Percentiles rank a stretch among this genome's conserved stretches.
Conservation (phyloP, 345 rosid genomes). For the Brassica rapa region DNA sequence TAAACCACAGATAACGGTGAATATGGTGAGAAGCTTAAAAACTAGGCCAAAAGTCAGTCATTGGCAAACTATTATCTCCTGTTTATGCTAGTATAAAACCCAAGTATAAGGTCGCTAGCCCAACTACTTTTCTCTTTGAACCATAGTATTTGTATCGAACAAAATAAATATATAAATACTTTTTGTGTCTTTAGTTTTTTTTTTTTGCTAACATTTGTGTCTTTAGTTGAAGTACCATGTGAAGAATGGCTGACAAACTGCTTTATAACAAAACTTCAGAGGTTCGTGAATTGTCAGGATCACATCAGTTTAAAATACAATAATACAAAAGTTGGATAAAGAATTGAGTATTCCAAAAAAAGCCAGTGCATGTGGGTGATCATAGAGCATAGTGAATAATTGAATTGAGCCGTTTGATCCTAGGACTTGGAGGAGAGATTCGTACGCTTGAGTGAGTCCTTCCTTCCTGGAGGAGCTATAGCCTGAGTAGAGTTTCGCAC, state of each 20-base stretch:
- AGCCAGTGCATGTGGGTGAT: constrained; percentile 39
- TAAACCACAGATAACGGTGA: background rate
- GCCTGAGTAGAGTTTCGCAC: constrained; percentile 23
- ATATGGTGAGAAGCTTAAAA: background rate
- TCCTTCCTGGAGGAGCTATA: constrained; percentile 1
- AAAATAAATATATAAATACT: background rate
- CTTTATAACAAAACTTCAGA: constrained; percentile 30
- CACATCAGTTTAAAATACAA: constrained; percentile 30
- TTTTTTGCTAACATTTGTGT: no score
- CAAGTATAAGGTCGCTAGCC: constrained; percentile 21
- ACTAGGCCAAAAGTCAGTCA: background rate
- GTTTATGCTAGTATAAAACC: constrained; percentile 1
- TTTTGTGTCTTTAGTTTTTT: constrained; percentile 30
- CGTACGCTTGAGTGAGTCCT: constrained; percentile 28
- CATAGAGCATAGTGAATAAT: constrained; percentile 33
- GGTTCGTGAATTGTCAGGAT: constrained; percentile 39
- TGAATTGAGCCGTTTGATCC: constrained; percentile 35
- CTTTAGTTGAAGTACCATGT: constrained; percentile 30
- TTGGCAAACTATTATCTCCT: background rate
- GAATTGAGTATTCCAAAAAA: constrained; percentile 25
- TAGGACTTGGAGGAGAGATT: constrained; percentile 29
- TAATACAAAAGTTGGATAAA: constrained; percentile 20
- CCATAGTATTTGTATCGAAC: background rate
- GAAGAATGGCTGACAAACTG: constrained; percentile 41
- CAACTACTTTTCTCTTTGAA: background rate